Conservation (phyloP, 768 basidiomycete genomes). For the Leccinum boreale region DNA sequence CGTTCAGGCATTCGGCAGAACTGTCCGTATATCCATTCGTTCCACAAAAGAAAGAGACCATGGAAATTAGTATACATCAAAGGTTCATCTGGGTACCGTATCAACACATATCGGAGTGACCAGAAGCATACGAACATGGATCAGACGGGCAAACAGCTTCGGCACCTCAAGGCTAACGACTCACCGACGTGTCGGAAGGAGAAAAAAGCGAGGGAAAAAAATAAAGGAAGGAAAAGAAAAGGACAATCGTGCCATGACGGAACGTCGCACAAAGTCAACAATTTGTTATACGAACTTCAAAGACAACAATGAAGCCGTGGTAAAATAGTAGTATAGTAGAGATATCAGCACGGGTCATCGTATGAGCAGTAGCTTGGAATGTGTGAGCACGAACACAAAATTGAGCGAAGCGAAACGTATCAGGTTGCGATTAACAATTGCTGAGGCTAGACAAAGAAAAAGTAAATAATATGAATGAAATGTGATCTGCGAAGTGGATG, state of each 20-base stretch:
- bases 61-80: constrained; percentile 27
- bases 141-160: background rate
- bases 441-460: constrained; percentile 15
- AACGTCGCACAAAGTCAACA: constrained; percentile 5
- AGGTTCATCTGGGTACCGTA: constrained; percentile 14
- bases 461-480: constrained; percentile 30
- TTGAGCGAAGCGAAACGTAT: constrained; percentile 17
- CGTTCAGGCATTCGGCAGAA: background rate
- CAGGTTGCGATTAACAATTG: constrained; percentile 31
- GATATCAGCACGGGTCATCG: constrained; percentile 30
- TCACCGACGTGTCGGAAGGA: background rate
- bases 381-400: constrained; percentile 20
- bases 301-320: constrained; percentile 17
- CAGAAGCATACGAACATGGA: constrained; percentile 11
- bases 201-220: background rate
- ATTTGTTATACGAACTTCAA: constrained; percentile 20
- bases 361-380: constrained; percentile 26
- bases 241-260: constrained; percentile 11
- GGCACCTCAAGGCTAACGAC: constrained; percentile 1
- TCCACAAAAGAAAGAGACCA: constrained; percentile 1
- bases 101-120: constrained; percentile 14
- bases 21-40: constrained; percentile 1
- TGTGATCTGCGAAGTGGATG: constrained; percentile 28
- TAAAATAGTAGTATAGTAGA: constrained; percentile 36
- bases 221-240: background rate